Percentiles rank a stretch among this genome's conserved stretches.
Conservation (phyloP, 1,284 basidiomycete species). For the Meira miltonrushii region DNA sequence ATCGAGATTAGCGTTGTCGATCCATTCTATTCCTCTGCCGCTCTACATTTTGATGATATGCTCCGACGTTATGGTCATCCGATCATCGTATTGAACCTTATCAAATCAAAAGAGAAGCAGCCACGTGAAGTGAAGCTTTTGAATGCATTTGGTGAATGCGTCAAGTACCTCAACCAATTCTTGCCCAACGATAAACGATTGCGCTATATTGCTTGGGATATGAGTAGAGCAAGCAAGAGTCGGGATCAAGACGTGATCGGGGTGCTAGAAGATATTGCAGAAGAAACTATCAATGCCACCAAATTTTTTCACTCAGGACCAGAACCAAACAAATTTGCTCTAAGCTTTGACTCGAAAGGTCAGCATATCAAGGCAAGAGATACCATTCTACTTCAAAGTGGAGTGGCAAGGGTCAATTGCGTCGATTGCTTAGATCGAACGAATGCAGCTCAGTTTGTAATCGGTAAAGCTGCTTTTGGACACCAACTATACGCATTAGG, state of each 20-base stretch:
- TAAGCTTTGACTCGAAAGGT: not conserved
- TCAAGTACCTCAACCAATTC: slow-evolving; percentile 91
- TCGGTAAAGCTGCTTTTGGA: slow-evolving; percentile 88
- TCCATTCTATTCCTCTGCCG: slow-evolving; percentile 88
- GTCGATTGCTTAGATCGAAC: slow-evolving; percentile 89
- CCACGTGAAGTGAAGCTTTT: slow-evolving; percentile 91
- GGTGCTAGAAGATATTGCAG: slow-evolving; percentile 88
- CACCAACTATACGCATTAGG: slow-evolving; percentile 95
- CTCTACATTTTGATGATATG: slow-evolving; percentile 87
- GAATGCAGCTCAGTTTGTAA: slow-evolving; percentile 95
- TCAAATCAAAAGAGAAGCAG: slow-evolving; percentile 61
- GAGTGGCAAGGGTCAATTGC: slow-evolving; percentile 62
- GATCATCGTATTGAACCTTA: slow-evolving; percentile 89
- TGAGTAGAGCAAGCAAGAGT: slow-evolving; percentile 60
- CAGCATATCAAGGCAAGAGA: slow-evolving; percentile 15
- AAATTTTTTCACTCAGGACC: slow-evolving; percentile 77
- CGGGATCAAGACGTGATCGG: slow-evolving; percentile 94
- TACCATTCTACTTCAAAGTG: slow-evolving; percentile 75
- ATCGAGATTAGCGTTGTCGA: slow-evolving; percentile 87
- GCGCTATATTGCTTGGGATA: slow-evolving; percentile 91
- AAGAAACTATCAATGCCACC: slow-evolving; percentile 85
- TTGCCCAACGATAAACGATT: slow-evolving; percentile 79
- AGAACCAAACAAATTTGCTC: slow-evolving; percentile 25
- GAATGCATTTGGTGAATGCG: slow-evolving; percentile 85
- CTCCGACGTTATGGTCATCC: slow-evolving; percentile 85